phyloP scores from a whole-genome alignment of 495 filamentous ascomycete species.

The Talaromyces adpressus region DNA sequence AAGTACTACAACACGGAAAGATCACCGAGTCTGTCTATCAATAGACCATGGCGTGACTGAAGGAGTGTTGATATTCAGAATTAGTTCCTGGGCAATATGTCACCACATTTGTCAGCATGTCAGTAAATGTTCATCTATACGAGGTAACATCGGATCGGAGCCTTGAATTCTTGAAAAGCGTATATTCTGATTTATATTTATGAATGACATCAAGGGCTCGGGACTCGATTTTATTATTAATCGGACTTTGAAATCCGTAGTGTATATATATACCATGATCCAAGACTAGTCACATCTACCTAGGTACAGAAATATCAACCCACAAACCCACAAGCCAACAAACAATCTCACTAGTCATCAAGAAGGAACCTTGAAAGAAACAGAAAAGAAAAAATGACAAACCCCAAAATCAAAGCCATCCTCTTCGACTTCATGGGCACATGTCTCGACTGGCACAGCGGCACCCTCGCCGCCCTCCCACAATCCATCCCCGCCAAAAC shows the following conservation, averaged over 20 bases:
- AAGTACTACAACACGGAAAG: neutral
- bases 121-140: too few species aligned
- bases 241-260: too few species aligned
- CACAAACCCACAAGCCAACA: too few species aligned
- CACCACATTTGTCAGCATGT: neutral
- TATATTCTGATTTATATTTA: too few species aligned
- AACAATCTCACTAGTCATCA: too few species aligned
- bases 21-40: neutral
- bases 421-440: constrained; percentile 41
- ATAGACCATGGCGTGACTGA: neutral
- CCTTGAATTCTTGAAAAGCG: too few species aligned
- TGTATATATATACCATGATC: too few species aligned
- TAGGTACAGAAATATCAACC: too few species aligned
- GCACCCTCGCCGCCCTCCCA: constrained; percentile 18
- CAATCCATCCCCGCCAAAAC: constrained; percentile 10
- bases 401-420: constrained; percentile 26
- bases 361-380: neutral
- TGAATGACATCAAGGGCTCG: neutral
- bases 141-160: too few species aligned
- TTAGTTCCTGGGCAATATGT: neutral
- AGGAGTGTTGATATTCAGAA: neutral
- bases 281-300: too few species aligned
- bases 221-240: too few species aligned
- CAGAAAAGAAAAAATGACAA: constrained; percentile 1
- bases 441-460: constrained; percentile 34